These are phyloP conservation scores for Oryza rufipogon DNA, from an alignment of 176 grass and related monocot species.

Conservation along the genomic window DNA sequence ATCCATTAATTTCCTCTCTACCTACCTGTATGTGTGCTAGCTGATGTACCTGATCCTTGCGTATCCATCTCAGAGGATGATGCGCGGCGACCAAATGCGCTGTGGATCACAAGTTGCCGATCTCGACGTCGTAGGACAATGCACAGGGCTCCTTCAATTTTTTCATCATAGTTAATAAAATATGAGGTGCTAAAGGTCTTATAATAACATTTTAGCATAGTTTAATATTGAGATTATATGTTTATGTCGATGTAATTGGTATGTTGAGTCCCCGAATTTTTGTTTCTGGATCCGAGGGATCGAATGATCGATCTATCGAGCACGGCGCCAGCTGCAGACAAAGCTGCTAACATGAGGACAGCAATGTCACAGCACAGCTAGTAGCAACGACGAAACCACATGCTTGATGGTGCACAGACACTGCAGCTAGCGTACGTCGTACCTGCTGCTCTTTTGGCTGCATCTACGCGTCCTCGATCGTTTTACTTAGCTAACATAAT, in stretches of 20 bases:
- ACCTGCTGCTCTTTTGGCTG: not conserved
- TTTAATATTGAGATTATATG: too few species aligned
- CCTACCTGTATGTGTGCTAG: not conserved
- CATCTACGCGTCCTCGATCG: too few species aligned
- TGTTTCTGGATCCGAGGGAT: too few species aligned
- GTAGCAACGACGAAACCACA: not conserved
- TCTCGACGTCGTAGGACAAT: not conserved
- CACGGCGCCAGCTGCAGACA: not conserved
- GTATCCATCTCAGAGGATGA: slow-evolving; percentile 24
- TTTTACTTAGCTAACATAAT: too few species aligned
- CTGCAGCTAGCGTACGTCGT: not conserved
- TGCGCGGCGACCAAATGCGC: not conserved
- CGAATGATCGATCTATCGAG: too few species aligned
- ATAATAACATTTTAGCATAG: too few species aligned
- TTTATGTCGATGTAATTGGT: too few species aligned
- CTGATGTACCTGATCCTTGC: not conserved
- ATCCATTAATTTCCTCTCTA: not conserved
- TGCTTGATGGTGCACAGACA: not conserved
- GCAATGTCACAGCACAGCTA: not conserved
- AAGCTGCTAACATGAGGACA: slow-evolving; percentile 6
- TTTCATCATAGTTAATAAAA: too few species aligned
- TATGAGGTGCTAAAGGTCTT: too few species aligned
- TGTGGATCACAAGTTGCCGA: slow-evolving; percentile 52
- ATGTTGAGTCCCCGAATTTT: too few species aligned
- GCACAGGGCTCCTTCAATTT: not conserved